Percentiles rank a stretch among this genome's conserved stretches.
Evolutionary conservation across 305 asterid genomes (phyloP).

Genomic region (Solanum hybrid): DNA sequence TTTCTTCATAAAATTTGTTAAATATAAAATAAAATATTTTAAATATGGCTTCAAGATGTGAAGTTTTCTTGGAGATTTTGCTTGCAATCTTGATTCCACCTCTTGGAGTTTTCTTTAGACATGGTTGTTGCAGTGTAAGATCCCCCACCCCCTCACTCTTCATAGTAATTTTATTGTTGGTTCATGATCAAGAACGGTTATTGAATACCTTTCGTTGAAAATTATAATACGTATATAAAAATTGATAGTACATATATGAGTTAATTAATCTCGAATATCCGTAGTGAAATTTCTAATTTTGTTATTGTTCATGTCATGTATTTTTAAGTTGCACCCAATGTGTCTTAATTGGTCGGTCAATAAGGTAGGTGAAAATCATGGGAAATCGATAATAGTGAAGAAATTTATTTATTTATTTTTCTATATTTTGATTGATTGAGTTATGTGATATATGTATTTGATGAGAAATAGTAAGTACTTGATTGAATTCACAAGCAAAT

Average conservation of each 20-base stretch:
- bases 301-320: background rate
- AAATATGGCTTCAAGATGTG: constrained; percentile 25
- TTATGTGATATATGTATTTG: background rate
- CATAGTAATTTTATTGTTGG: background rate
- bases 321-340: background rate
- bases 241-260: background rate
- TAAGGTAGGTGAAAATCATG: background rate
- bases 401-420: too few species aligned
- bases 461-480: background rate
- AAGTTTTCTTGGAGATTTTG: constrained; percentile 26
- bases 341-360: background rate
- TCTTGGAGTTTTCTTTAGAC: constrained; percentile 35
- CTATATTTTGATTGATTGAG: background rate
- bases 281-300: background rate
- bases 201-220: background rate
- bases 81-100: constrained; percentile 40
- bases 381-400: background rate
- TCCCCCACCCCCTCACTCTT: background rate
- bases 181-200: background rate
- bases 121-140: constrained; percentile 42
- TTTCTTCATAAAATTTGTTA: background rate
- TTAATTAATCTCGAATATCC: background rate
- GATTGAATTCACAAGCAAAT: background rate
- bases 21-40: background rate
- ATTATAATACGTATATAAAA: background rate